Evolutionary conservation across 2,329 filamentous ascomycete genomes (phyloP).

Genomic region (Neopestalotiopsis sp.): DNA sequence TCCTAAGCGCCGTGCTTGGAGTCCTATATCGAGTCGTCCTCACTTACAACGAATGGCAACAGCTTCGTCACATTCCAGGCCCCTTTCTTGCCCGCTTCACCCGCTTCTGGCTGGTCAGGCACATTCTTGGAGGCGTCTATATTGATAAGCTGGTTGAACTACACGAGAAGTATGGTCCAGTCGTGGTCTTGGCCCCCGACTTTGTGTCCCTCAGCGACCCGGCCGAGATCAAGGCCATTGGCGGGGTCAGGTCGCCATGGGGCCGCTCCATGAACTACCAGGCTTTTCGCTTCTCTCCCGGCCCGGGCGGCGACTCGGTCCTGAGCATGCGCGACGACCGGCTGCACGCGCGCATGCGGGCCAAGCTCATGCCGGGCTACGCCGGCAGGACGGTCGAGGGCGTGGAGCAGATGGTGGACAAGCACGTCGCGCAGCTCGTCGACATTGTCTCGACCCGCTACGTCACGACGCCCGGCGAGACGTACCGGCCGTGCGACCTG

Average conservation of each 20-base stretch:
- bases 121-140: conserved; percentile 7
- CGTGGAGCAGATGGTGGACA: conserved; percentile 55
- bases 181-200: conserved; percentile 14
- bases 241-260: conserved; percentile 5
- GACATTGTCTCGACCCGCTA: conserved; percentile 48
- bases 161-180: conserved; percentile 23
- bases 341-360: conserved; percentile 46
- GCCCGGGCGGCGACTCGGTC: conserved; percentile 7
- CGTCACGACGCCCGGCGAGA: conserved; percentile 30
- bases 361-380: conserved; percentile 49
- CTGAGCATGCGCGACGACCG: conserved; percentile 47
- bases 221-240: conserved; percentile 10
- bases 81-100: conserved; percentile 16
- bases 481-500: conserved; percentile 51
- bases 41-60: conserved; percentile 6
- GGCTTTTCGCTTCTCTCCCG: conserved; percentile 1
- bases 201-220: conserved; percentile 11
- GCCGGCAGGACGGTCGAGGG: conserved; percentile 58
- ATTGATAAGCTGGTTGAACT: conserved; percentile 12
- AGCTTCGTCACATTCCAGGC: conserved; percentile 20
- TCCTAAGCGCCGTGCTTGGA: conserved; percentile 1
- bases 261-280: background rate
- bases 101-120: conserved; percentile 7
- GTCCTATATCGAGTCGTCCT: background rate
- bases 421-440: conserved; percentile 50